phyloP scores from a whole-genome alignment of 257 asterid species.

The Avicennia marina region DNA sequence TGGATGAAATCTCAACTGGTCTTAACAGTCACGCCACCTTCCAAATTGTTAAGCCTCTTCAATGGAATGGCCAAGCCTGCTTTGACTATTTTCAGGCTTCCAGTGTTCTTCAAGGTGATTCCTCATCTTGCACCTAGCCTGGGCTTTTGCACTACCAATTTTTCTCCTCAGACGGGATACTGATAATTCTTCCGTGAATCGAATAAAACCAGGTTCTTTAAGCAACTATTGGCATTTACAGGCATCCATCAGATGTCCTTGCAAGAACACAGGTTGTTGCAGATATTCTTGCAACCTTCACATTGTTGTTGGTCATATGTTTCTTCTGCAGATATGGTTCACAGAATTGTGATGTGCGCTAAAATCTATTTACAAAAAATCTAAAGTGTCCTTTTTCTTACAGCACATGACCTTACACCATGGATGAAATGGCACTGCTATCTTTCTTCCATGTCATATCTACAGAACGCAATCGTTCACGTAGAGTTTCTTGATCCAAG shows the following conservation, averaged over 20 bases:
- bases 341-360: not conserved
- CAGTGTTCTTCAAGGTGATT: slow-evolving; percentile 46
- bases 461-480: not conserved
- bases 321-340: not conserved
- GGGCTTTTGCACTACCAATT: slow-evolving; percentile 57
- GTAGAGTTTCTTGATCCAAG: not conserved
- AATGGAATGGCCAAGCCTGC: slow-evolving; percentile 50
- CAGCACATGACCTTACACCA: no score
- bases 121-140: slow-evolving; percentile 45
- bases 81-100: slow-evolving; percentile 40
- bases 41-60: slow-evolving; percentile 48
- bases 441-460: no score
- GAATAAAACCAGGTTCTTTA: not conserved
- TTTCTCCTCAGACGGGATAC: slow-evolving; percentile 40
- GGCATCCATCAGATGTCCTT: not conserved
- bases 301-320: not conserved
- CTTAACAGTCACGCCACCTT: slow-evolving; percentile 50
- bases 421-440: no score
- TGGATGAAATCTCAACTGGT: slow-evolving; percentile 64
- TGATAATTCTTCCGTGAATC: slow-evolving; percentile 31
- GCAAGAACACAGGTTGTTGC: not conserved
- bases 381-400: no score
- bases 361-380: not conserved
- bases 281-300: not conserved
- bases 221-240: not conserved